phyloP scores from a whole-genome alignment of 495 filamentous ascomycete genomes.

The Trichoderma asperelloides region DNA sequence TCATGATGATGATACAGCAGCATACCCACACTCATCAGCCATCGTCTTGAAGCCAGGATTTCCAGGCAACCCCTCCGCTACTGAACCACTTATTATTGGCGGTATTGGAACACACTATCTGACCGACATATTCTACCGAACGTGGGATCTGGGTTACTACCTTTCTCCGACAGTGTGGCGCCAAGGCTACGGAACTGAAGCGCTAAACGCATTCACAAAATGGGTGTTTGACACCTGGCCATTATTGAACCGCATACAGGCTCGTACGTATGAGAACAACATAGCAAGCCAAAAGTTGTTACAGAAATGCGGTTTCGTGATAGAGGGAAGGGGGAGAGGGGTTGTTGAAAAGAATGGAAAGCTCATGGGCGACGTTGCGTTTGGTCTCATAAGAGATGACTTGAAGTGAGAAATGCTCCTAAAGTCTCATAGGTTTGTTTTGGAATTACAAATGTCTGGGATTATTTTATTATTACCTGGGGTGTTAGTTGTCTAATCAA shows the following conservation, averaged over 20 bases:
- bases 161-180: slow-evolving; percentile 29
- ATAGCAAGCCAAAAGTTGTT: slow-evolving; percentile 26
- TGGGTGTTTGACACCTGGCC: slow-evolving; percentile 29
- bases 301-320: slow-evolving; percentile 25
- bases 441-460: too few species aligned
- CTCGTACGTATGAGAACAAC: slow-evolving; percentile 22
- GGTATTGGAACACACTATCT: slow-evolving; percentile 22
- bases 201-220: slow-evolving; percentile 14
- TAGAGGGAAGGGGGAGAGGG: slow-evolving; percentile 29
- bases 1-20: not conserved
- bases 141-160: slow-evolving; percentile 33
- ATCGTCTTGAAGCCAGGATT: slow-evolving; percentile 19
- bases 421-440: too few species aligned
- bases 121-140: slow-evolving; percentile 23
- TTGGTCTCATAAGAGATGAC: slow-evolving; percentile 29
- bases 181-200: slow-evolving; percentile 26
- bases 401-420: not conserved
- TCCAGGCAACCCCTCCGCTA: not conserved
- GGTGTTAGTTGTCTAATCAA: too few species aligned
- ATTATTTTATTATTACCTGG: too few species aligned
- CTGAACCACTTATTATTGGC: slow-evolving; percentile 21
- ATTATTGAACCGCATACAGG: slow-evolving; percentile 26
- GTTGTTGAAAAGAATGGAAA: slow-evolving; percentile 26
- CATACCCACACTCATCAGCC: slow-evolving; percentile 18
- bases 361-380: slow-evolving; percentile 23